phyloP scores from a whole-genome alignment of 2,329 filamentous ascomycete genomes.

The Aphanoascus verrucosus region DNA sequence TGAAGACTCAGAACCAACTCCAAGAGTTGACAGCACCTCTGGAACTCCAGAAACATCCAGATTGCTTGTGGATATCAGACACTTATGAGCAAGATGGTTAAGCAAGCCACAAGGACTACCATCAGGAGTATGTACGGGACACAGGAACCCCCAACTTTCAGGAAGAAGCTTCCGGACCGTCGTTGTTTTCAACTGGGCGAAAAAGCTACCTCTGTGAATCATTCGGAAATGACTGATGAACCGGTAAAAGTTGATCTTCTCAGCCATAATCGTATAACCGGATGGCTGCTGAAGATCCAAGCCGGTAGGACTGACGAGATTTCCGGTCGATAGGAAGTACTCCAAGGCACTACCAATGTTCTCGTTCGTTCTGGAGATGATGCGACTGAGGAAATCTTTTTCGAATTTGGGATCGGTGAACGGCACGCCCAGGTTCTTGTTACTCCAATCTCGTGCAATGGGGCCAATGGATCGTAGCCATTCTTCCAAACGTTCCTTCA shows the following conservation, averaged over 20 bases:
- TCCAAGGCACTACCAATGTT: slow-evolving; percentile 78
- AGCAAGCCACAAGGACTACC: slow-evolving; percentile 87
- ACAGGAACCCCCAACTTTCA: slow-evolving; percentile 96
- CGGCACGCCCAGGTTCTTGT: slow-evolving; percentile 40
- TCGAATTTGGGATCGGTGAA: slow-evolving; percentile 70
- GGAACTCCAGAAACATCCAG: slow-evolving; percentile 67
- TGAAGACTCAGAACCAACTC: slow-evolving; percentile 63
- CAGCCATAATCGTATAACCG: slow-evolving; percentile 90
- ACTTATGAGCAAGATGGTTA: slow-evolving; percentile 93
- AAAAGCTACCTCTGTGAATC: slow-evolving; percentile 98
- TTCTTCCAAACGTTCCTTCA: slow-evolving; percentile 91
- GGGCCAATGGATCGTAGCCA: slow-evolving; percentile 59
- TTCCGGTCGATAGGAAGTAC: slow-evolving; percentile 94
- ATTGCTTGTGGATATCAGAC: slow-evolving; percentile 67
- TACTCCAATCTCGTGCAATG: slow-evolving; percentile 45
- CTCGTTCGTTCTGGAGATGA: slow-evolving; percentile 74
- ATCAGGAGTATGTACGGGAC: slow-evolving; percentile 94
- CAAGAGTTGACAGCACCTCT: slow-evolving; percentile 63
- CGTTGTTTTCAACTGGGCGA: slow-evolving; percentile 93
- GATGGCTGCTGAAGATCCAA: slow-evolving; percentile 90
- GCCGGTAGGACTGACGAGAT: slow-evolving; percentile 80
- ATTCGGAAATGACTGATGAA: slow-evolving; percentile 99
- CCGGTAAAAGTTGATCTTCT: slow-evolving; percentile 97
- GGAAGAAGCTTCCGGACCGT: slow-evolving; percentile 90
- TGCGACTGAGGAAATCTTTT: slow-evolving; percentile 65